Evolutionary conservation across 306 rosid species (phyloP).

Genomic region (Castanopsis chinensis): DNA sequence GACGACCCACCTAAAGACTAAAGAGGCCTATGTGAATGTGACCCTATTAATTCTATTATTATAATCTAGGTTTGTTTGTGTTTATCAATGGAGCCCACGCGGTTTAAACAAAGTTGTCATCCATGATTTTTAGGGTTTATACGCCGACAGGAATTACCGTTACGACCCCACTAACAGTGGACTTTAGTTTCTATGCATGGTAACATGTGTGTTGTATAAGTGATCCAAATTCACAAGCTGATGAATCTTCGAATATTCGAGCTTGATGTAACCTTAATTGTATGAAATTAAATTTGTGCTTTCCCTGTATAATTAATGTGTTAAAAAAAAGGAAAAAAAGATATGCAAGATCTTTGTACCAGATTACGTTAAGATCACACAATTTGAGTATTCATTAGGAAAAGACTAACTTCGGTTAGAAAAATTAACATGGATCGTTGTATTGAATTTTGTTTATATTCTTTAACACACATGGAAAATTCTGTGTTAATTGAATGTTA

Average conservation of each 20-base stretch:
- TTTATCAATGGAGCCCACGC: constrained; percentile 62
- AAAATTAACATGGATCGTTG: no score
- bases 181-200: constrained; percentile 23
- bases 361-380: no score
- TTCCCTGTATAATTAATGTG: constrained; percentile 6
- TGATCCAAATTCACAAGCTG: constrained; percentile 23
- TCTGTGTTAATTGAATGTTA: fast-evolving
- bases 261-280: constrained; percentile 25
- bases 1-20: constrained; percentile 76
- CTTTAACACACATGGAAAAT: no score
- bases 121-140: constrained; percentile 51
- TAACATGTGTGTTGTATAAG: neutral
- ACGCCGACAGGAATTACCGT: constrained; percentile 62
- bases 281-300: constrained; percentile 17
- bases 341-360: no score
- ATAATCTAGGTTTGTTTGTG: constrained; percentile 3
- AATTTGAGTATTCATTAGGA: no score
- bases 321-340: no score
- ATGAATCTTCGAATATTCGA: constrained; percentile 29
- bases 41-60: constrained; percentile 10
- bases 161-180: constrained; percentile 58
- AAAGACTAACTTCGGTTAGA: no score
- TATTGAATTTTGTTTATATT: no score
- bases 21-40: constrained; percentile 19
- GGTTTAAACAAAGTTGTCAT: constrained; percentile 80